Base-by-base conservation (phyloP, 192 early-diverging fungal genomes). In the Umbelopsis sp. region DNA sequence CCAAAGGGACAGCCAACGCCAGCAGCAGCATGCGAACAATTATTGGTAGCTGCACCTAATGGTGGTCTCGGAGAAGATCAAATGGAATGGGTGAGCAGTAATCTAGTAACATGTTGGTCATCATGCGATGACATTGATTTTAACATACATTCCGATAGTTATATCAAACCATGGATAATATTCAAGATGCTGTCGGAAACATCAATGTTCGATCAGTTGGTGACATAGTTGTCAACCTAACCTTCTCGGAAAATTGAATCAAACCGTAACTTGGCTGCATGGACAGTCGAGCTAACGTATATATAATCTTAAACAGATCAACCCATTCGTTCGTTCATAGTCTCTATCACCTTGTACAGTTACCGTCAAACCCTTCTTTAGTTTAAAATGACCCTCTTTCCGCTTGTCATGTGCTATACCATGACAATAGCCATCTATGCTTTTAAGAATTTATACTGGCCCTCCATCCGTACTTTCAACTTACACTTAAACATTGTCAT, bases 171-270 rank as follows among this genome's bases (percentile, higher is more conserved):
- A 74, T 77, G 71, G 72, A 74, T 41, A 65, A 73, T 25, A 49
- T 81, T 22, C 69, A 76, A 34, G 69, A 81, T 50, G 72, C 74
- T 8, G 49, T 81, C 17, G 47, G 66, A 26, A 69, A 71, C 17
- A 77, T 81, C 29, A 44, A 81, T 25, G 72, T 81, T 26, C 45
- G 66, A 44, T 68, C 74, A 8, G 79, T 74, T 7, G 79, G 79
- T 25, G 72, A 81, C 7, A 81, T 81, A 50, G 79, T 81, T 36
- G 74, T 81, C 22, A 72, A 70, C 34, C 32, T 81, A 3, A 81
- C 69, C 0, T 73, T 77, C 54, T 34, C 72, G 9, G 72, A 74
- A 65, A 62, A 45, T 34, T 29, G 25, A 11, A 62, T 34, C 29
- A 22, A 54, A 54, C 25, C 20, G 10, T 62, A 62, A 31, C 12